These are phyloP conservation scores for Cadophora gregata DNA, from an alignment of 2,329 filamentous ascomycete genomes.

Conservation along the genomic window DNA sequence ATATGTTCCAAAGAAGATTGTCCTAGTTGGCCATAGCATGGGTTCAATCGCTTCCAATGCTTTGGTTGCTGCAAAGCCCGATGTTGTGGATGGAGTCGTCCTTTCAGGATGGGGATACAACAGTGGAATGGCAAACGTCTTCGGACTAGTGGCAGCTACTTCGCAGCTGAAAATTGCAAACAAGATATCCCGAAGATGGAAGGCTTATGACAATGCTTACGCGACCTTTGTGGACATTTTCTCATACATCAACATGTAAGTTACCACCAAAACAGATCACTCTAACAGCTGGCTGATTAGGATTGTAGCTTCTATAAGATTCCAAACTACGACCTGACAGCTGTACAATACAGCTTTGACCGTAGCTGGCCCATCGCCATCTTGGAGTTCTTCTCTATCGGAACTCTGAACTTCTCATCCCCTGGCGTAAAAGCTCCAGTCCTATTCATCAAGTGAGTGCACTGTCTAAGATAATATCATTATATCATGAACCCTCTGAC, in stretches of 20 bases:
- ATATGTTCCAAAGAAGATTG: slow-evolving; percentile 52
- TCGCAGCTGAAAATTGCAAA: slow-evolving; percentile 9
- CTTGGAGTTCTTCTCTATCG: slow-evolving; percentile 4
- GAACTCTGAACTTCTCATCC: background rate
- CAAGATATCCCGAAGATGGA: slow-evolving; percentile 6
- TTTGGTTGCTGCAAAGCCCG: slow-evolving; percentile 56
- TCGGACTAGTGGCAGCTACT: background rate
- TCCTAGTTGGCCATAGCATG: slow-evolving; percentile 64
- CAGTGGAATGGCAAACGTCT: background rate
- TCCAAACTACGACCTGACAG: background rate
- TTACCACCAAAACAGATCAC: background rate
- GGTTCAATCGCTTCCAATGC: slow-evolving; percentile 63
- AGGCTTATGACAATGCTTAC: background rate
- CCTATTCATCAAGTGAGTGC: background rate
- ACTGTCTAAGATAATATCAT: background rate
- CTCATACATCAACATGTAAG: slow-evolving; percentile 4
- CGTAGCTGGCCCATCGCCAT: slow-evolving; percentile 5
- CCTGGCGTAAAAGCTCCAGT: slow-evolving; percentile 7
- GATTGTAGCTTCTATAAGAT: slow-evolving; percentile 1
- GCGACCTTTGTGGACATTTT: background rate
- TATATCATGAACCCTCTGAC: background rate
- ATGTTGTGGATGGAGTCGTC: slow-evolving; percentile 61
- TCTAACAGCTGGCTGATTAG: background rate
- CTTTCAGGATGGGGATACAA: slow-evolving; percentile 61
- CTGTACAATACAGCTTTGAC: slow-evolving; percentile 2